A percentile compares a stretch with the other conserved stretches of the same genome.
phyloP scores from a whole-genome alignment of 129 eudicot genomes.

The Deinandra increscens region DNA sequence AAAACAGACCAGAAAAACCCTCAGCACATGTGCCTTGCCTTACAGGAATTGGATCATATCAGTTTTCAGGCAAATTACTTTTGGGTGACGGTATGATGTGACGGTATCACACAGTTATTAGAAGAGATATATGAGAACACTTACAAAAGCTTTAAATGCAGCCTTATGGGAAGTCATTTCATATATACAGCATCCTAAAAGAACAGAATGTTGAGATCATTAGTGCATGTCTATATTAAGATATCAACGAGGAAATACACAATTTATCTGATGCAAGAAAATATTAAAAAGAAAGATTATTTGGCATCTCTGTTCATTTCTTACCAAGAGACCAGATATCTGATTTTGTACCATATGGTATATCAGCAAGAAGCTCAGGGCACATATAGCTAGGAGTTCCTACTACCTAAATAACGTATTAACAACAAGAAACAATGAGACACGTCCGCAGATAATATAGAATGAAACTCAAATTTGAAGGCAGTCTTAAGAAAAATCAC shows the following conservation, averaged over 20 bases:
- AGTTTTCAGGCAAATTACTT: not conserved
- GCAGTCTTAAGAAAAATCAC: slow-evolving; percentile 28
- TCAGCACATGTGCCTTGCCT: not conserved
- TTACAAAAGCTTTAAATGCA: slow-evolving; percentile 97
- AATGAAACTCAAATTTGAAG: slow-evolving; percentile 9
- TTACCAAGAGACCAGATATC: slow-evolving; percentile 98
- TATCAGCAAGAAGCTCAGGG: slow-evolving; percentile 99
- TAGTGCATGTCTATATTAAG: slow-evolving; percentile 14
- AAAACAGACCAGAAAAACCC: not conserved
- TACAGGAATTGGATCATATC: not conserved
- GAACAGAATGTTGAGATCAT: slow-evolving; percentile 13
- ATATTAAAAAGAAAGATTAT: not conserved
- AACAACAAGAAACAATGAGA: slow-evolving; percentile 21
- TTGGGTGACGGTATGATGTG: slow-evolving; percentile 7
- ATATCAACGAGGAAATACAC: slow-evolving; percentile 11
- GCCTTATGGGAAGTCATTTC: slow-evolving; percentile 92
- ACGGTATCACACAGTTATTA: not conserved
- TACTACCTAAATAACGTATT: slow-evolving; percentile 57
- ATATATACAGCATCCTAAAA: slow-evolving; percentile 92
- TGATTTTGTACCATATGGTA: slow-evolving; percentile 97
- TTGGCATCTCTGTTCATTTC: slow-evolving; percentile 16
- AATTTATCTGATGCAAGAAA: slow-evolving; percentile 17
- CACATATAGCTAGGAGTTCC: slow-evolving; percentile 99
- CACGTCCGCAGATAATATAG: not conserved
- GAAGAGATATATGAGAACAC: slow-evolving; percentile 29